Conservation (phyloP, 2,329 filamentous ascomycete genomes). For the Pestalotiopsis fici region DNA sequence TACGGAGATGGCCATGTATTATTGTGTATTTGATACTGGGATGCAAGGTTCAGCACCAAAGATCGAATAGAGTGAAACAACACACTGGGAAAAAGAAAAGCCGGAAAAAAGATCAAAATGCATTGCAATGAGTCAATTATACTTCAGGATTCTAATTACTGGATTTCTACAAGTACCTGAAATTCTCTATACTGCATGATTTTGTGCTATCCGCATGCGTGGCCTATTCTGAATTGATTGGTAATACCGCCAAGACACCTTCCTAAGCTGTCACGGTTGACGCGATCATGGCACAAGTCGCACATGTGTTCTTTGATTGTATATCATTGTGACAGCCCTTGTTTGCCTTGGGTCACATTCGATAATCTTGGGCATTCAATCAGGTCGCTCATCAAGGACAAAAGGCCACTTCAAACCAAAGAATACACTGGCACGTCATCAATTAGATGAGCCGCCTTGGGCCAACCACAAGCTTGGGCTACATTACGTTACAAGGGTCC, state of each 20-base stretch:
- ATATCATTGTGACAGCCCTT: neutral
- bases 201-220: neutral
- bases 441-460: neutral
- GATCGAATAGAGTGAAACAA: neutral
- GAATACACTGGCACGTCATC: neutral
- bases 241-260: neutral
- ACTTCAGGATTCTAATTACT: too few species aligned
- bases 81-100: neutral
- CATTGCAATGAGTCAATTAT: neutral
- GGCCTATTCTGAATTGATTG: neutral
- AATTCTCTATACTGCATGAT: neutral
- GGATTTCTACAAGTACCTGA: neutral
- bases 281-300: neutral
- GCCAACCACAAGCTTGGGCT: neutral
- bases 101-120: neutral
- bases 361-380: neutral
- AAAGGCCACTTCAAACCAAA: neutral
- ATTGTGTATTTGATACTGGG: neutral
- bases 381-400: neutral
- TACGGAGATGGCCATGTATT: neutral
- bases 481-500: neutral
- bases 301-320: neutral
- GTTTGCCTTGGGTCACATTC: neutral
- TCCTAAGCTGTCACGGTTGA: neutral
- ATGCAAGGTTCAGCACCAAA: neutral